Percentiles rank a stretch among this genome's conserved stretches.
These are phyloP conservation scores for Kernera saxatilis DNA, from an alignment of 345 rosid species.

Conservation along the genomic window DNA sequence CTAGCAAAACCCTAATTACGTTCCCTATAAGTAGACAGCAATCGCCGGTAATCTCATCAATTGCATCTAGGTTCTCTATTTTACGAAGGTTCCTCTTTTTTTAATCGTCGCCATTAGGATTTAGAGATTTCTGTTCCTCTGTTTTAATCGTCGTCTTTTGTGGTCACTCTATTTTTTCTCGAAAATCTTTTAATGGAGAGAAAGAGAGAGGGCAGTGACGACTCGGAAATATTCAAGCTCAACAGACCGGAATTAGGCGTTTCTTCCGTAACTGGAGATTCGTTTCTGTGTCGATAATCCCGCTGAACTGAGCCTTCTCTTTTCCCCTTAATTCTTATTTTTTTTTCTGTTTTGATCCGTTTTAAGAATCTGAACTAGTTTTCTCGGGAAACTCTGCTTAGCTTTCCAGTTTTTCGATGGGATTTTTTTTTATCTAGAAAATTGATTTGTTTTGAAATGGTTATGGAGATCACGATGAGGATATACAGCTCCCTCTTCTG, in stretches of 20 bases:
- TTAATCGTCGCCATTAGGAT: no score
- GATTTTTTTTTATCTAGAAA: neutral
- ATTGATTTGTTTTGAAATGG: neutral
- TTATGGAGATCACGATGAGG: constrained; percentile 27
- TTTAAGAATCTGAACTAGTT: neutral
- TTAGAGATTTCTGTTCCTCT: no score
- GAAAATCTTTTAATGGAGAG: neutral
- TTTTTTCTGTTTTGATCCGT: neutral
- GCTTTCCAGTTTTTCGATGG: no score
- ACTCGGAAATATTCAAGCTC: constrained; percentile 89
- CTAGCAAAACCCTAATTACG: constrained; percentile 17
- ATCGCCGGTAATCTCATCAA: neutral
- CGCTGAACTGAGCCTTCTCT: constrained; percentile 34
- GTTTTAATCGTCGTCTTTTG: no score
- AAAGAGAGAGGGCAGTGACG: constrained; percentile 53
- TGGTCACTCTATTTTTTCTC: no score
- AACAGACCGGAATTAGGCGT: constrained; percentile 97
- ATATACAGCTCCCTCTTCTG: constrained; percentile 37
- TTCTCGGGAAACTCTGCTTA: neutral
- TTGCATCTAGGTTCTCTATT: neutral
- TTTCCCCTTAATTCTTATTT: neutral
- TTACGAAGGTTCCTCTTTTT: neutral
- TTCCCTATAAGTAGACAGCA: neutral
- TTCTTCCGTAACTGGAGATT: constrained; percentile 32
- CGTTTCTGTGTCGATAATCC: constrained; percentile 36